Base-by-base conservation (phyloP, 805 yeast species). In the Saturnispora bothae region DNA sequence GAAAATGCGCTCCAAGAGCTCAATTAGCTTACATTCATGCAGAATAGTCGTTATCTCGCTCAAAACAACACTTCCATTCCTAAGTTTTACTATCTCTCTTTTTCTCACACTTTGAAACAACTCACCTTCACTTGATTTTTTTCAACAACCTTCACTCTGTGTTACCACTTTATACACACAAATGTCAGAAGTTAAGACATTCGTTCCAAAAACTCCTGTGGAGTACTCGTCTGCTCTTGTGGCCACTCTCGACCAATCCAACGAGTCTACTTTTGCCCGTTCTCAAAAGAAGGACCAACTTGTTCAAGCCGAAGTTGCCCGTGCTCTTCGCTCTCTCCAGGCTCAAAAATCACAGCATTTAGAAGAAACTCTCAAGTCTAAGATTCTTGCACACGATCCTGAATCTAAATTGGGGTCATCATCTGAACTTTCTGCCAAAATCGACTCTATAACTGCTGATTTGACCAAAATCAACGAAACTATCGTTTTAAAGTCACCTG, bases 231-330 rank as follows among this genome's bases (percentile, higher is more conserved):
- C 97, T 16, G 86, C 82, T 46, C 70, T 69, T 48, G 88, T 73
- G 18, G 96, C 94, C 39, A 68, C 71, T 61, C 85, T 89, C 56
- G 94, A 88, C 48, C 96, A 97, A 56, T 86, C 95, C 49, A 92
- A 84, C 58, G 43, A 41, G 5, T 33, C 46, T 9, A 25, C 48
- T 13, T 20, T 33, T 15, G 21, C 85, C 6, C 73, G 88, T 53
- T 69, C 76, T 31, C 86, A 81, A 53, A 68, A 72, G 51, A 72
- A 79, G 16, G 81, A 78, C 39, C 72, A 71, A 50, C 76, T 71
- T 46, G 67, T 83, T 40, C 79, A 81, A 54, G 74, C 76, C 39
- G 66, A 79, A 53, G 81, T 82, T 27, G 60, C 71, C 33, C 67
- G 68, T 40, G 78, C 72, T 48, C 64, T 82, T 39, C 61, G 67